phyloP scores from a whole-genome alignment of 2,329 filamentous ascomycete species.

The Myriangium duriaei region DNA sequence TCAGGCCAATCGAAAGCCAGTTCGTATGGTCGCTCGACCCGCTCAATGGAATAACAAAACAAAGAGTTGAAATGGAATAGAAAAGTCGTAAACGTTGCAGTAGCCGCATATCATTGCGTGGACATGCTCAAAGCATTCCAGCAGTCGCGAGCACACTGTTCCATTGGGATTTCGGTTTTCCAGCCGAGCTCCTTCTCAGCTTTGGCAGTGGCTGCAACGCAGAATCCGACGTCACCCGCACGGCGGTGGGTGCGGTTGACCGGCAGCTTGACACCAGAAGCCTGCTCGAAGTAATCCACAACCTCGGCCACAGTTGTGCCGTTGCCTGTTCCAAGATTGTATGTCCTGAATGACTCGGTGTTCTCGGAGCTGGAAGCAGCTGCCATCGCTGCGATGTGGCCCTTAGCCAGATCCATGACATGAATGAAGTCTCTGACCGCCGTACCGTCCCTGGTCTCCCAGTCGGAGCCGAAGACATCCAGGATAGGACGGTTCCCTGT shows the following conservation, averaged over 20 bases:
- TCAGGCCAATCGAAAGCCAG: neutral
- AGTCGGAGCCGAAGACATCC: slow-evolving; percentile 53
- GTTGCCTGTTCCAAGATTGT: slow-evolving; percentile 31
- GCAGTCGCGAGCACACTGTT: slow-evolving; percentile 26
- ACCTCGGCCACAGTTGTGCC: slow-evolving; percentile 33
- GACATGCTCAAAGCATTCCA: slow-evolving; percentile 21
- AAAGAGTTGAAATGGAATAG: neutral
- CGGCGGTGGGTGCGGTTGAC: slow-evolving; percentile 26
- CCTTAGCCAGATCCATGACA: slow-evolving; percentile 51
- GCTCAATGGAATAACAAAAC: neutral
- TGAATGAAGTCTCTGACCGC: slow-evolving; percentile 58
- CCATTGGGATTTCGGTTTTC: slow-evolving; percentile 25
- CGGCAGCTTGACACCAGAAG: slow-evolving; percentile 24
- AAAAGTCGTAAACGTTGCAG: neutral
- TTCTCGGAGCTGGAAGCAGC: slow-evolving; percentile 21
- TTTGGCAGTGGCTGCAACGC: slow-evolving; percentile 27
- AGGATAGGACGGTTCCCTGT: slow-evolving; percentile 41
- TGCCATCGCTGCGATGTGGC: slow-evolving; percentile 48
- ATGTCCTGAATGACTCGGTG: slow-evolving; percentile 24
- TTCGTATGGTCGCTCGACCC: no score
- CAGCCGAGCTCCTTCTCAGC: slow-evolving; percentile 28
- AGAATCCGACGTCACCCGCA: slow-evolving; percentile 30
- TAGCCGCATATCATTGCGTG: no score
- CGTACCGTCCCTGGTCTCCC: slow-evolving; percentile 53
- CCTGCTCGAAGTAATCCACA: slow-evolving; percentile 26